Evolutionary conservation across 2,329 filamentous ascomycete genomes (phyloP), one percentile per base, ranked within the genome.

Genomic region (Neofusicoccum ribis): DNA sequence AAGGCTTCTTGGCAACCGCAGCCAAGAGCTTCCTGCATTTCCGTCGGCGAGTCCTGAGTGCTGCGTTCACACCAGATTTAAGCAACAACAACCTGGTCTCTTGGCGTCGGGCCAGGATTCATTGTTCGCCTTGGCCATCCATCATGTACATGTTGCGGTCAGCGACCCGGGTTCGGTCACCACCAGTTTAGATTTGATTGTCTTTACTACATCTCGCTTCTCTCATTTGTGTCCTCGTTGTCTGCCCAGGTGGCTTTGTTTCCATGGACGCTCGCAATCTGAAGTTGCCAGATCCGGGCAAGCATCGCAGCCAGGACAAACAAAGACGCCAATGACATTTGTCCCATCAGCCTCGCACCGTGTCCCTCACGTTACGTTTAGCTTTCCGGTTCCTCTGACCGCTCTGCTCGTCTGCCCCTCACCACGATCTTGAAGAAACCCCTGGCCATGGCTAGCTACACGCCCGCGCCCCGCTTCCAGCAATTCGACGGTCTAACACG

Each of bases 1-100:
- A 60, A 60, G 56, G 7, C 41, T 60, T 60, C 27, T 60, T 60
- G 56, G 56, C 39, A 20, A n/a, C 39, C 12, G 36, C 47, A 15
- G 56, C 56, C 23, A 46, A 59, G 54, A 15, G 17, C 7, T 17
- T 51, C 23, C 39, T 59, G 54, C 54, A 36, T 60, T 59, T 37
- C 27, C 31, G 11, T 37, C 31, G n/a, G 54, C 54, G 27, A 46
- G 54, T 43, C 54, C 39, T 44, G 23, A 31, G 39, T 17, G 56
- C 9, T 8, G 11, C 56, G 27, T 60, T 60, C 23, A 23, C 27
- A 23, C 15, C 36, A 5, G 6, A 36, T 34, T 39, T 47, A 59
- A 46, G 41, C 23, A 46, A 34, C 41, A 17, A 8, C 15, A 31
- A 20, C 39, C 52, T 34, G 39, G 12, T 31, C 20, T 27, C 39